Conservation (phyloP, 495 filamentous ascomycete species). For the Tuber aestivum region DNA sequence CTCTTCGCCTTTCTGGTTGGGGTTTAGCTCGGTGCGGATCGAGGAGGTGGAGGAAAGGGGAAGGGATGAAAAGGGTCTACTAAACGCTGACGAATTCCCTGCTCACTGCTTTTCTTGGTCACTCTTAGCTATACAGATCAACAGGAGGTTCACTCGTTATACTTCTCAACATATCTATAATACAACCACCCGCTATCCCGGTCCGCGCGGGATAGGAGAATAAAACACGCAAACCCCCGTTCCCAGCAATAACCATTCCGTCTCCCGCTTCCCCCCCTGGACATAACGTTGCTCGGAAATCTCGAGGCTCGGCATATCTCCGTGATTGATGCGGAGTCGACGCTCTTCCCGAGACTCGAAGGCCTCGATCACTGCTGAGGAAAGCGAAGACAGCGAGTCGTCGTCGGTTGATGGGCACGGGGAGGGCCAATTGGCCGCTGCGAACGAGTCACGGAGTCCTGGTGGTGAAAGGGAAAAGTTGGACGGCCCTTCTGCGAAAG, state of each 20-base stretch:
- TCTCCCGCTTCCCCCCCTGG: constrained; percentile 24
- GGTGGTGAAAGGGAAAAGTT: constrained; percentile 25
- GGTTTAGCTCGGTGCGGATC: neutral
- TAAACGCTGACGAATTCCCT: neutral
- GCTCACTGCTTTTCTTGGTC: neutral
- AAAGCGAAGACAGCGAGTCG: constrained; percentile 41
- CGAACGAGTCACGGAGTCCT: constrained; percentile 28
- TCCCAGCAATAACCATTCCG: neutral
- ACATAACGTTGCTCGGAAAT: constrained; percentile 22
- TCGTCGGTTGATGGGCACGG: constrained; percentile 35
- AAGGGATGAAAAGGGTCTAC: neutral
- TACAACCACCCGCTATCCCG: neutral
- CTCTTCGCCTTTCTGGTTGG: neutral
- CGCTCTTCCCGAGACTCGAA: constrained; percentile 42
- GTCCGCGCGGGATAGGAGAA: neutral
- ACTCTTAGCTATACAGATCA: neutral
- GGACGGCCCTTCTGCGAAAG: constrained; percentile 21
- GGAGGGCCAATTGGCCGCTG: constrained; percentile 36
- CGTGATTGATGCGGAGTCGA: constrained; percentile 43
- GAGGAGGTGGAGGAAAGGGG: neutral
- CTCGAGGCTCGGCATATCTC: constrained; percentile 13
- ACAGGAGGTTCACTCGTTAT: constrained; percentile 23
- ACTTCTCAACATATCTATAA: constrained; percentile 15
- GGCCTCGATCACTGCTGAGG: constrained; percentile 40
- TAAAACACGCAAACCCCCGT: neutral